Conservation (phyloP, 257 asterid species). For the Jacaranda copaia region DNA sequence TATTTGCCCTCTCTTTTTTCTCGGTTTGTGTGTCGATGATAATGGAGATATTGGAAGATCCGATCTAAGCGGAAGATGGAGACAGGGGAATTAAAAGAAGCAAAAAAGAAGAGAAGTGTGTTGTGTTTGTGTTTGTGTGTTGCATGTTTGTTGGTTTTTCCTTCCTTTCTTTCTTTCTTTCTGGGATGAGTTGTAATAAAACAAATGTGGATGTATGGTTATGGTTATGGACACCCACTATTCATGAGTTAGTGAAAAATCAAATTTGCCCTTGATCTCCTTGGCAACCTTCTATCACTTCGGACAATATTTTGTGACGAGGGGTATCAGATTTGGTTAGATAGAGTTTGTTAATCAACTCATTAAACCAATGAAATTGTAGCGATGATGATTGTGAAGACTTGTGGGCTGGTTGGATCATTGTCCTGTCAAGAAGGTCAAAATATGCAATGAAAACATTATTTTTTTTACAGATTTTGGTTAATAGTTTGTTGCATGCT, state of each 20-base stretch:
- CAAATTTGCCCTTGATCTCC: conserved; percentile 36
- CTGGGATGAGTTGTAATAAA: conserved; percentile 28
- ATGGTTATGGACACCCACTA: conserved; percentile 48
- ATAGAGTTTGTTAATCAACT: conserved; percentile 14
- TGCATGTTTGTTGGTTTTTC: conserved; percentile 40
- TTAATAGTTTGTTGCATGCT: neutral
- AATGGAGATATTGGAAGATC: conserved; percentile 60
- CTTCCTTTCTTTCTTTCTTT: conserved; percentile 19
- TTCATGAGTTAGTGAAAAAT: conserved; percentile 8
- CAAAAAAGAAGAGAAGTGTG: conserved; percentile 38
- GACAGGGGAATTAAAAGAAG: conserved; percentile 53
- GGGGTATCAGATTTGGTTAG: conserved; percentile 6
- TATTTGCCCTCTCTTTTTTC: conserved; percentile 13
- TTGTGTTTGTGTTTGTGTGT: conserved; percentile 39
- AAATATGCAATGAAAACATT: neutral
- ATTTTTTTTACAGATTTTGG: neutral
- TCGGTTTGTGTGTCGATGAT: conserved; percentile 43
- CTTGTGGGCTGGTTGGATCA: neutral
- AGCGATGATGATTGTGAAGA: conserved; percentile 11
- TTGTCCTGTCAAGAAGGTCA: neutral
- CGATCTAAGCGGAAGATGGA: conserved; percentile 79
- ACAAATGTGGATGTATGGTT: conserved; percentile 21
- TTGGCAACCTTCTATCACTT: neutral
- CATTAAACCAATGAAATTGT: conserved; percentile 6
- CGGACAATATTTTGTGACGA: neutral